These are phyloP conservation scores for Noccaea bulbosa DNA, from an alignment of 345 rosid genomes.

Conservation along the genomic window DNA sequence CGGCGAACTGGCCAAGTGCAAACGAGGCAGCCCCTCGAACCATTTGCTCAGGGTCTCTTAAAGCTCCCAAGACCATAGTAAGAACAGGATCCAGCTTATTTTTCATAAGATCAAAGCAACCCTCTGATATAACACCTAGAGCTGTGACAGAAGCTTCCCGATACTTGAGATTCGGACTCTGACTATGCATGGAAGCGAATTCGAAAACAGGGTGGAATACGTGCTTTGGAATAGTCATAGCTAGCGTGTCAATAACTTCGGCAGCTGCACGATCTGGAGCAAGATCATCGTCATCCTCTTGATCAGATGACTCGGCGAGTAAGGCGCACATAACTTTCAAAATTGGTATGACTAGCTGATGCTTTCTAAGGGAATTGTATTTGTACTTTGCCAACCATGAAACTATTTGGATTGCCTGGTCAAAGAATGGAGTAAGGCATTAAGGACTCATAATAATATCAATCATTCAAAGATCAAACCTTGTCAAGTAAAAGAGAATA, in stretches of 20 bases:
- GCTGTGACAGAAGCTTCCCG: slow-evolving; percentile 97
- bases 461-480: background rate
- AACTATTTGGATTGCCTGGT: slow-evolving; percentile 96
- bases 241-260: slow-evolving; percentile 99
- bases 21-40: slow-evolving; percentile 99
- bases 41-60: slow-evolving; percentile 93
- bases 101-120: slow-evolving; percentile 84
- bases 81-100: slow-evolving; percentile 85
- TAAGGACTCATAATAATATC: slow-evolving; percentile 16
- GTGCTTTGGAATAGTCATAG: slow-evolving; percentile 88
- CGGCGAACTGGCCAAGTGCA: slow-evolving; percentile 98
- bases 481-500: background rate
- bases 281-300: slow-evolving; percentile 95
- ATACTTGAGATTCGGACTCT: slow-evolving; percentile 71
- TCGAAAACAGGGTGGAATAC: slow-evolving; percentile 79
- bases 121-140: slow-evolving; percentile 94
- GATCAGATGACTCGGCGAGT: slow-evolving; percentile 81
- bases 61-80: slow-evolving; percentile 74
- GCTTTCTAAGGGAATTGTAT: slow-evolving; percentile 78
- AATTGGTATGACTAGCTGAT: slow-evolving; percentile 78
- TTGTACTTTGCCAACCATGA: slow-evolving; percentile 99
- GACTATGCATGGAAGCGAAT: slow-evolving; percentile 83
- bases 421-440: slow-evolving; percentile 34
- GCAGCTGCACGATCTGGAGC: slow-evolving; percentile 99
- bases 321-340: slow-evolving; percentile 97